Percentiles rank a stretch among this genome's conserved stretches.
Conservation (phyloP, 148 eudicot genomes). For the Hydrangea macrophylla region DNA sequence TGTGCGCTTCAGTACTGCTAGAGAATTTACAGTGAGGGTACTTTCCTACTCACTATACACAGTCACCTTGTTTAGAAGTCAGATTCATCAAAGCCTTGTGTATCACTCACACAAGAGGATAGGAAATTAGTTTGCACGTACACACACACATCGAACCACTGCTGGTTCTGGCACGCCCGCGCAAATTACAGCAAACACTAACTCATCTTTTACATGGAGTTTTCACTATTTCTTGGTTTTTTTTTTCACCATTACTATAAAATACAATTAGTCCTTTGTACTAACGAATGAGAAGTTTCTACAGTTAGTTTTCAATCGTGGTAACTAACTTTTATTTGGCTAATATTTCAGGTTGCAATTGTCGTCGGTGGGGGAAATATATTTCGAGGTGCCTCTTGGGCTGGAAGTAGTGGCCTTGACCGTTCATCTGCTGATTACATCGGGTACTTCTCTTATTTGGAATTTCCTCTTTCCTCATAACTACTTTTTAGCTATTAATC, state of each 20-base stretch:
- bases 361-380: conserved; percentile 96
- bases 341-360: conserved; percentile 67
- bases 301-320: not conserved
- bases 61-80: too few species aligned
- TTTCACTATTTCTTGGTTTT: not conserved
- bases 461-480: not conserved
- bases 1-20: too few species aligned
- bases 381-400: conserved; percentile 89
- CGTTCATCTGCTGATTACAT: conserved; percentile 97
- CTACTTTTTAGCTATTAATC: not conserved
- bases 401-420: conserved; percentile 86
- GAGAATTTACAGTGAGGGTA: too few species aligned
- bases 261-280: not conserved
- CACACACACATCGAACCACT: too few species aligned
- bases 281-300: conserved; percentile 1
- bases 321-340: conserved; percentile 4
- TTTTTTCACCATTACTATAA: not conserved
- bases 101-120: too few species aligned
- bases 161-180: too few species aligned
- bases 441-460: conserved; percentile 45
- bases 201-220: not conserved
- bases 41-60: too few species aligned
- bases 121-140: too few species aligned
- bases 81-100: too few species aligned
- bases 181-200: too few species aligned